Evolutionary conservation across 805 yeast genomes (phyloP), one percentile per base, ranked within the genome.

Genomic region (Kregervanrija fluxuum): DNA sequence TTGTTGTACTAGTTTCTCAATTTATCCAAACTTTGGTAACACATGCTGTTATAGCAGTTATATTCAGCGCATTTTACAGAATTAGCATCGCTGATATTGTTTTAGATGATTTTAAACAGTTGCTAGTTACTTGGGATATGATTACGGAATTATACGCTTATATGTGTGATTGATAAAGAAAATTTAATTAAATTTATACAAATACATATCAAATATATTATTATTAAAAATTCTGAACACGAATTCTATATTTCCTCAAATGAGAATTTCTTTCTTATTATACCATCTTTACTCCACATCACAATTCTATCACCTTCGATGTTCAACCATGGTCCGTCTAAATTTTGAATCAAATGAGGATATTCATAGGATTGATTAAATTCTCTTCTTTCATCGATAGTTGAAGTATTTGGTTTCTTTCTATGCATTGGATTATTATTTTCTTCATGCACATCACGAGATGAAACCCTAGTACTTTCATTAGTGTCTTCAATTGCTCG

Each of bases 291-390:
- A 45, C 74, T 70, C 8, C 76, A 79, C 53, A 74, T 66, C 14
- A 77, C 31, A 34, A 74, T 67, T 48, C 74, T 73, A 30, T 70
- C 71, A 1, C 79, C 79, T 49, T 82, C 88, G 12, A 81, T 68
- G 1, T 82, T 84, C 32, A 90, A 69, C 77, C 95, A 77, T 0
- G 98, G 96, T 0, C 95, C 95, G 51, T 88, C 96, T 38, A 91
- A 65, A 5, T 77, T 75, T 41, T 74, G 76, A 0, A 81, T 71
- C 52, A 87, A 63, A 51, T 77, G 77, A 2, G 96, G 96, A 61
- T 86, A 90, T 38, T 79, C 81, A 54, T 89, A 91, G 8, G 78
- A 78, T 51, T 78, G 83, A 54, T 79, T 71, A 38, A 73, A 57
- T 58, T 88, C 95, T 47, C 95, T 70, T 41, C 80, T 67, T 59